Evolutionary conservation across 2,329 filamentous ascomycete species (phyloP), one percentile per base, ranked within the genome.

Genomic region (Ceratocystis variospora): DNA sequence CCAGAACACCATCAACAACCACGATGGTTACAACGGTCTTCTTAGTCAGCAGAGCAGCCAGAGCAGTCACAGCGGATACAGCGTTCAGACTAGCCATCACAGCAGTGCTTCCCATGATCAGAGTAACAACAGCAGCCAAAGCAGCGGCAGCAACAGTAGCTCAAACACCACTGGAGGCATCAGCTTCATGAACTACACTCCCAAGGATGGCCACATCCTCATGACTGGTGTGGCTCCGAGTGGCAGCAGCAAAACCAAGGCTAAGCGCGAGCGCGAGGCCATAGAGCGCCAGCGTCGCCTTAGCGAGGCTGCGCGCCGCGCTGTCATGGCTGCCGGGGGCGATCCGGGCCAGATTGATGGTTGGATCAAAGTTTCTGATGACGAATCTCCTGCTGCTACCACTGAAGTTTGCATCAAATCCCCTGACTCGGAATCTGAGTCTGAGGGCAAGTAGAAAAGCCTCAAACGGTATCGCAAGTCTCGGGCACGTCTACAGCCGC

Each of bases 191-290:
- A 97, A 97, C 75, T 96, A 89, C 76, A 96, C 92, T 0, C 87
- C 90, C 0, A 79, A 81, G 62, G 92, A 99, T 74, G 87, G 86
- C 71, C 79, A 82, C 15, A 84, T 88, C 73, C 86, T 99, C 55
- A 83, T 99, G 75, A 90, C 84, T 6, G 93, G 92, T 4, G 94
- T 99, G 12, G 94, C 94, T 59, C 93, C 93, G 0, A 92, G 87
- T 70, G 94, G 94, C 8, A 91, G 87, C 71, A 89, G 85, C 70
- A 97, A 97, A 82, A 97, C 94, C 7, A 96, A 96, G 74, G 90
- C 90, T n/a, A 79, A 91, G 66, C 79, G 94, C 63, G 93, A 97
- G 75, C 88, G 90, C 74, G 93, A 96, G 77, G 90, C 90, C 1
- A 80, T 7, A 2, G 53, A 28, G 22, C 53, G 53, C 17, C 22